Evolutionary conservation across 371 early-diverging fungal species (phyloP).

Genomic region (Mucor mucedo): DNA sequence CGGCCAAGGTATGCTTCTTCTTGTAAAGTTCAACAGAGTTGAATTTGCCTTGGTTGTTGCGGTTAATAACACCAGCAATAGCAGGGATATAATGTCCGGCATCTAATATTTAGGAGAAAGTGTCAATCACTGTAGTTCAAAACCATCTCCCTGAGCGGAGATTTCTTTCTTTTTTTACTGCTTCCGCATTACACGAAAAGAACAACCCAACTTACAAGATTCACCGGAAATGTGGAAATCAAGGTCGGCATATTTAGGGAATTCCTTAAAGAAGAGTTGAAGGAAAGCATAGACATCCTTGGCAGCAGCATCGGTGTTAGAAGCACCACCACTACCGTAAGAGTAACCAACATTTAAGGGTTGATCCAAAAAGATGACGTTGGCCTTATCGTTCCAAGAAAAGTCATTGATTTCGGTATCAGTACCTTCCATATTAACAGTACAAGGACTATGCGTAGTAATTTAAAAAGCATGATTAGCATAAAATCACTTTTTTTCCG

Average conservation of each 20-base stretch:
- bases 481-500: background rate
- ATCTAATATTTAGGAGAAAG: slow-evolving; percentile 26
- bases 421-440: slow-evolving; percentile 65
- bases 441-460: slow-evolving; percentile 58
- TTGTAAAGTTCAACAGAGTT: slow-evolving; percentile 37
- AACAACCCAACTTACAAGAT: slow-evolving; percentile 27
- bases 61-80: slow-evolving; percentile 71
- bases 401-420: slow-evolving; percentile 58
- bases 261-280: slow-evolving; percentile 66
- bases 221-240: slow-evolving; percentile 68
- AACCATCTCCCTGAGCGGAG: background rate
- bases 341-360: slow-evolving; percentile 81
- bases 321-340: slow-evolving; percentile 61
- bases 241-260: slow-evolving; percentile 57
- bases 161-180: background rate
- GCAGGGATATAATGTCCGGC: slow-evolving; percentile 85
- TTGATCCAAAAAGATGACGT: slow-evolving; percentile 80
- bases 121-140: background rate
- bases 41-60: slow-evolving; percentile 63
- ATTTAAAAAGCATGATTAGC: background rate
- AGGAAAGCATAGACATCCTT: slow-evolving; percentile 81
- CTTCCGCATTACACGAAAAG: background rate
- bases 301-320: slow-evolving; percentile 65
- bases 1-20: slow-evolving; percentile 49
- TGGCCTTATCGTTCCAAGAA: slow-evolving; percentile 79